Base-by-base conservation (phyloP, 352 stramenopile genomes). In the Globisporangium parvum region DNA sequence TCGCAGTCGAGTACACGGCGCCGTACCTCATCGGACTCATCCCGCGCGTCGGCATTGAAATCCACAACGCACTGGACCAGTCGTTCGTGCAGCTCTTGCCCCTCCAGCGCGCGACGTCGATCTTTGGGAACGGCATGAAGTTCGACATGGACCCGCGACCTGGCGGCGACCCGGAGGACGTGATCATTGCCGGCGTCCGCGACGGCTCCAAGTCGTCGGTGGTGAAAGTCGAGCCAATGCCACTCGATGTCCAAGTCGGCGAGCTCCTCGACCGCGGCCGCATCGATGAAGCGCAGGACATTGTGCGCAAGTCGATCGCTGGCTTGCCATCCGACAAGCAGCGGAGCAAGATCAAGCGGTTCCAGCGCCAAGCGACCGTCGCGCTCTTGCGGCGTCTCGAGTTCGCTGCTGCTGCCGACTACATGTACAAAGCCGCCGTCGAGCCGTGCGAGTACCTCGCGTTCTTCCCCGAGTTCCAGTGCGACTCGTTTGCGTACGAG, bases 101-200 rank as follows among this genome's bases (percentile, higher is more conserved):
- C 14, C 65, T 95, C 9, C 67, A 72, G 24, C 70, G 75, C 21
- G 84, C 72, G 6, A 71, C 73, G 9, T 85, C 75, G 21, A 90
- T 95, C 61, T 95, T 95, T 63, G 73, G 75, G 45, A 95, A 95
- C 60, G 85, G 85, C n/a, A 95, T 95, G 85, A 95, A 95, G 65
- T 95, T 82, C 65, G 82, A 95, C 60, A 95, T 95, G 85, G 82
- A 93, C 26, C 85, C 85, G 2, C 72, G 85, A 21, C 77, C 71
- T 12, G 79, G 65, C 24, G 80, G 79, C 35, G 85, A 95, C 49
- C 72, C 66, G 3, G 85, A 95, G 53, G 85, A 95, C 49, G 76
- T 93, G 11, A 64, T 95, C 40, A 68, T 95, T 33, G 77, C 89
- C 8, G 85, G 82, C 10, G 69, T 89, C 17, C 72, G 84, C 31